Percentiles rank a stretch among this genome's conserved stretches.
Evolutionary conservation across 139 green algal species (phyloP).

Genomic region (Trebouxia sp.): DNA sequence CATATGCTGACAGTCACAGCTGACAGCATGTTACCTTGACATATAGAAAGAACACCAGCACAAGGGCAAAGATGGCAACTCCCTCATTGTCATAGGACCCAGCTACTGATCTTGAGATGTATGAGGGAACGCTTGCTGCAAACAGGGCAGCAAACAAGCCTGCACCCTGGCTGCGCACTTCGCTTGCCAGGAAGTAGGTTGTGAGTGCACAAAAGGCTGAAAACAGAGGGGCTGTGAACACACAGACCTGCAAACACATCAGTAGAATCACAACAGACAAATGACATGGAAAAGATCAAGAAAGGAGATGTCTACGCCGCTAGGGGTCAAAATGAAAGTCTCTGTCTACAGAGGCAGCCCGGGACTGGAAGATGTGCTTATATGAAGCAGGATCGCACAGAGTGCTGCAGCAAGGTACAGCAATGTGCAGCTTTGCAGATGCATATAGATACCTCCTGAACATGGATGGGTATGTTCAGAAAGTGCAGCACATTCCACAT

Average conservation of each 20-base stretch:
- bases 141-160: conserved; percentile 87
- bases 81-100: conserved; percentile 89
- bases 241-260: conserved; percentile 85
- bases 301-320: neutral
- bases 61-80: conserved; percentile 94
- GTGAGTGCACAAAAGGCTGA: conserved; percentile 82
- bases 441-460: conserved; percentile 79
- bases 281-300: neutral
- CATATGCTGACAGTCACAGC: too few relatives aligned
- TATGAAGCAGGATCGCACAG: too few relatives aligned
- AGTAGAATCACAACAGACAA: neutral
- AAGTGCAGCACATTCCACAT: conserved; percentile 88
- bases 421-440: neutral
- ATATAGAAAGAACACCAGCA: conserved; percentile 89
- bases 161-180: conserved; percentile 74
- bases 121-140: conserved; percentile 85
- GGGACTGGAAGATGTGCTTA: neutral
- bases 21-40: too few relatives aligned
- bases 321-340: too few relatives aligned
- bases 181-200: conserved; percentile 84
- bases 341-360: too few relatives aligned
- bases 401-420: too few relatives aligned
- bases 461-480: conserved; percentile 89
- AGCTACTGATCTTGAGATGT: conserved; percentile 87
- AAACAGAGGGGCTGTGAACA: conserved; percentile 95